Base-by-base conservation (phyloP, 331 rosid species). In the Quercus phellos region DNA sequence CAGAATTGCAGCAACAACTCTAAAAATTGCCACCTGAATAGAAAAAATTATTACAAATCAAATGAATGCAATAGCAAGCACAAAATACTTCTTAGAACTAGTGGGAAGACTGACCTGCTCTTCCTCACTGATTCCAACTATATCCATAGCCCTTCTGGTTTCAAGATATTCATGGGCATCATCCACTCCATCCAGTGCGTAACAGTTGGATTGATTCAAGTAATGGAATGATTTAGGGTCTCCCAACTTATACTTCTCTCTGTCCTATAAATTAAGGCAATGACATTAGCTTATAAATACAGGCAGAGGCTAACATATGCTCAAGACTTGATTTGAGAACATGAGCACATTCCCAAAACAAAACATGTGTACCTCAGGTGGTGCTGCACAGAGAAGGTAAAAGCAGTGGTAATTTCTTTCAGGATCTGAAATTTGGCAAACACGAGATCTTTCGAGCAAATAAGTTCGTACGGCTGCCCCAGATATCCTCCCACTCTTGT, bases 381-480 rank as follows among this genome's bases (percentile, higher is more conserved):
- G 97, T 51, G 98, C 94, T 3, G 94, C 90, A 80, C 98, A 94
- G 73, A 94, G 98, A 82, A 92, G 98, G 89, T 94, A 94, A 90
- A 94, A 94, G 70, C 98, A 94, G 78, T 94, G 98, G 72, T 94
- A 94, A 80, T 94, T 94, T 90, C 98, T 89, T 85, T 94, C 98
- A 67, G 98, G 98, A 76, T 87, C 84, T 51, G 98, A 94, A 82
- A 94, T 80, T 84, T 94, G 98, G 85, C 98, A 94, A 78, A 94
- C 98, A 73, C 98, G 96, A 74, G 98, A 94, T 70, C 98, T 90
- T 85, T 94, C 98, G 32, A 94, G 97, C 88, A 94, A 87, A 84
- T 94, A 94, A 51, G 98, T 94, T 19, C 97, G 73, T 46, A 94
- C 81, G 51, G 98, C 98, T 19, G 98, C 98, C 73, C 98, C 98